Evolutionary conservation across 306 rosid species (phyloP).

Genomic region (Corylus heterophylla): DNA sequence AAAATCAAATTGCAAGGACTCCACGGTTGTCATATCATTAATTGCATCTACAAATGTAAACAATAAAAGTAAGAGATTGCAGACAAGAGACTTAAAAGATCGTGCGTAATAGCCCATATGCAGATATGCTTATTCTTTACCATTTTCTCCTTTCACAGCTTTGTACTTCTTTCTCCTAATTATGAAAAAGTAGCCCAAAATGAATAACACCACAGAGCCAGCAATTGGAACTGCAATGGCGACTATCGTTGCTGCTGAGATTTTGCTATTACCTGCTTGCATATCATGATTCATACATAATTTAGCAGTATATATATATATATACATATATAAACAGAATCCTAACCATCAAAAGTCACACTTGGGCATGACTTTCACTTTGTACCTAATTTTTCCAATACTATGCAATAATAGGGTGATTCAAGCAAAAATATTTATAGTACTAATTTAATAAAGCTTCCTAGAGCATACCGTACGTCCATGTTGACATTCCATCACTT

Average conservation of each 20-base stretch:
- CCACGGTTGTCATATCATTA: slow-evolving; percentile 25
- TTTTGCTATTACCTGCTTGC: background rate
- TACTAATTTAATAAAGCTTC: too few relatives aligned
- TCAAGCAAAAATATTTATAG: too few relatives aligned
- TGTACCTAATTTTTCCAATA: too few relatives aligned
- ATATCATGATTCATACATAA: background rate
- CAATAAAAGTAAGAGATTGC: background rate
- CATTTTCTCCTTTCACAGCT: slow-evolving; percentile 22
- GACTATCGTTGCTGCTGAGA: slow-evolving; percentile 23
- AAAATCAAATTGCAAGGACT: slow-evolving; percentile 46
- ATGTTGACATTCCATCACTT: too few relatives aligned
- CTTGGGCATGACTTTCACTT: too few relatives aligned
- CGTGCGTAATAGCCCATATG: background rate
- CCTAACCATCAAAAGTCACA: too few relatives aligned
- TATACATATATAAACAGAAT: too few relatives aligned
- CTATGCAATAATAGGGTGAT: too few relatives aligned
- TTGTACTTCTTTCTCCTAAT: slow-evolving; percentile 18
- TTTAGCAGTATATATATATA: background rate
- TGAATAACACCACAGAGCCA: slow-evolving; percentile 22
- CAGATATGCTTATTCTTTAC: background rate
- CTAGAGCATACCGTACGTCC: too few relatives aligned
- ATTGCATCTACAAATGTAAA: background rate
- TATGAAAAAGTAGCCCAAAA: slow-evolving; percentile 25
- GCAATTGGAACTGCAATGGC: slow-evolving; percentile 30
- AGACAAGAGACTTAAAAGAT: background rate